These are phyloP conservation scores for Sporothrix pseudoabietina DNA, from an alignment of 2,329 filamentous ascomycete species.

Conservation along the genomic window DNA sequence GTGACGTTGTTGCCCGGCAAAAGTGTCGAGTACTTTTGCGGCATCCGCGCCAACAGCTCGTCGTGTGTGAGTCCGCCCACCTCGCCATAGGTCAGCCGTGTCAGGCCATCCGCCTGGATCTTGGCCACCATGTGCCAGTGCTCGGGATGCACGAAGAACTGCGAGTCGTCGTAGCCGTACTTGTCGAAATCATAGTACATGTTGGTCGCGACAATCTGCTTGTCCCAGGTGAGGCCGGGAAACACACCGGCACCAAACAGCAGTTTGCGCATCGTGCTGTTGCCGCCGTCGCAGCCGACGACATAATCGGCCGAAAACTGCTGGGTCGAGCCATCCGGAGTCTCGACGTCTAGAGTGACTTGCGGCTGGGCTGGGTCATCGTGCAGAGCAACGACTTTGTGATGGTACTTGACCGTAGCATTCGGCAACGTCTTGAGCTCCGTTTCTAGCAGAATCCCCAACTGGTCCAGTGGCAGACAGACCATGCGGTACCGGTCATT, in stretches of 20 bases:
- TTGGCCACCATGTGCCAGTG: constrained; percentile 61
- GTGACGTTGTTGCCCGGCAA: constrained; percentile 59
- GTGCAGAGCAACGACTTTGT: constrained; percentile 47
- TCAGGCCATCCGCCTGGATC: constrained; percentile 60
- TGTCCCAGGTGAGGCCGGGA: constrained; percentile 61
- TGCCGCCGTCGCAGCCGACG: constrained; percentile 47
- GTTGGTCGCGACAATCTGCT: constrained; percentile 65
- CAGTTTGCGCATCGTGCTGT: constrained; percentile 46
- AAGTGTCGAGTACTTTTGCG: constrained; percentile 57
- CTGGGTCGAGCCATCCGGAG: constrained; percentile 35
- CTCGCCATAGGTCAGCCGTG: constrained; percentile 66
- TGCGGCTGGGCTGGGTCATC: constrained; percentile 38
- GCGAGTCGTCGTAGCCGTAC: constrained; percentile 56
- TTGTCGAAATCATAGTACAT: constrained; percentile 64
- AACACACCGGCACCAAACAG: constrained; percentile 56
- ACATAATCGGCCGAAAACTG: constrained; percentile 47
- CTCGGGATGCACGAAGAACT: constrained; percentile 63
- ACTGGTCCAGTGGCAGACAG: constrained; percentile 48
- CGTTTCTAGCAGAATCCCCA: constrained; percentile 47
- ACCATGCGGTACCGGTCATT: constrained; percentile 40
- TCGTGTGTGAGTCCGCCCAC: constrained; percentile 53
- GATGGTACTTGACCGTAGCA: constrained; percentile 45
- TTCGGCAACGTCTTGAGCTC: constrained; percentile 42
- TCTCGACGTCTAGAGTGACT: constrained; percentile 37
- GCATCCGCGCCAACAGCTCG: constrained; percentile 55